phyloP scores from a whole-genome alignment of 768 basidiomycete genomes.

The Pholiota conissans region DNA sequence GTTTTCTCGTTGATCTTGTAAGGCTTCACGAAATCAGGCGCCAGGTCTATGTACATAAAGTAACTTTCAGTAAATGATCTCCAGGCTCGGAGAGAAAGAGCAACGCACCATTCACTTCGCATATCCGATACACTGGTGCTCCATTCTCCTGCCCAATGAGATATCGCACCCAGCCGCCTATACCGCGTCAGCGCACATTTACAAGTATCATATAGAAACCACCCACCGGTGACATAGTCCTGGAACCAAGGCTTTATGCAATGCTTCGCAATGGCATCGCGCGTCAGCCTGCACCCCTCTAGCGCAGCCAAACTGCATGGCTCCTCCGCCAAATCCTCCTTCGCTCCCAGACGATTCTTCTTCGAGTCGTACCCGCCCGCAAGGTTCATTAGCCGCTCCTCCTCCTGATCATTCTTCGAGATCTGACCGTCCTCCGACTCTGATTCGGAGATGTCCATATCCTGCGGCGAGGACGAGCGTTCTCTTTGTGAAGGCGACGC shows the following conservation, averaged over 20 bases:
- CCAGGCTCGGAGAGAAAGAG: neutral
- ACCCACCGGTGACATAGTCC: conserved; percentile 74
- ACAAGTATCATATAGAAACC: conserved; percentile 5
- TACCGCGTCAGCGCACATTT: neutral
- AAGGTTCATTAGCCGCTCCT: conserved; percentile 45
- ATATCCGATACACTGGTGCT: conserved; percentile 74
- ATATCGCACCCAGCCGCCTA: conserved; percentile 87
- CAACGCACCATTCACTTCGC: conserved; percentile 72
- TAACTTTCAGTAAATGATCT: conserved; percentile 7
- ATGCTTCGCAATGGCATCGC: conserved; percentile 71
- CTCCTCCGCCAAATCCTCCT: conserved; percentile 42
- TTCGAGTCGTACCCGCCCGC: conserved; percentile 20
- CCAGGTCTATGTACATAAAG: conserved; percentile 39
- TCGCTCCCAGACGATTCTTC: neutral
- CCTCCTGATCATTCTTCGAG: conserved; percentile 70
- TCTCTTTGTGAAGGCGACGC: conserved; percentile 58
- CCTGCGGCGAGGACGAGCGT: conserved; percentile 78
- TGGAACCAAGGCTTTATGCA: conserved; percentile 83
- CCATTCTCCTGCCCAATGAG: conserved; percentile 66
- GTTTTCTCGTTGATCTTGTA: conserved; percentile 70
- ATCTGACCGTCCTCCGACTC: conserved; percentile 86
- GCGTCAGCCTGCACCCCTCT: conserved; percentile 59
- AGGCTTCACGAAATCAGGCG: conserved; percentile 53
- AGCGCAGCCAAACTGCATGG: conserved; percentile 60
- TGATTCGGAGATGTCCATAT: conserved; percentile 84